Percentiles rank a stretch among this genome's conserved stretches.
These are phyloP conservation scores for Aureobasidium subglaciale DNA, from an alignment of 2,329 filamentous ascomycete genomes.

Conservation along the genomic window DNA sequence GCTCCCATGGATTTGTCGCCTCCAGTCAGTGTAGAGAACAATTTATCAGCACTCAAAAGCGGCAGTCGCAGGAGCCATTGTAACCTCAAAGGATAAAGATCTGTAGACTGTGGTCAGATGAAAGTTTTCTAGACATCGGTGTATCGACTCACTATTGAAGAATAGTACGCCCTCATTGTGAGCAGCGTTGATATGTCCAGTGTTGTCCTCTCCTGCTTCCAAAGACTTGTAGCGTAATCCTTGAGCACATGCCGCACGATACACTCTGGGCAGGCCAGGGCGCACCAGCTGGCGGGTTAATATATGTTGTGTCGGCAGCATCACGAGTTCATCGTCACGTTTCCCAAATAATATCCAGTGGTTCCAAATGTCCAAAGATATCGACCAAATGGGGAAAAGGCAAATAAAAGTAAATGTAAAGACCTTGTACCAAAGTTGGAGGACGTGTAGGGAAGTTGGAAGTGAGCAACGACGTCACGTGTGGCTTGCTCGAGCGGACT, in stretches of 20 bases:
- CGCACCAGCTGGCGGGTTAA: conserved; percentile 6
- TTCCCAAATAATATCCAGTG: background rate
- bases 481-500: conserved; percentile 5
- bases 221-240: conserved; percentile 27
- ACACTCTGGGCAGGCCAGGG: conserved; percentile 8
- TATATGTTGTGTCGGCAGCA: conserved; percentile 11
- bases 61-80: conserved; percentile 53
- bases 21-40: conserved; percentile 43
- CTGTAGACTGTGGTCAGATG: conserved; percentile 35
- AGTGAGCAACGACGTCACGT: conserved; percentile 11
- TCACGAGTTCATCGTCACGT: background rate
- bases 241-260: conserved; percentile 10
- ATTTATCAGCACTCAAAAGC: conserved; percentile 35
- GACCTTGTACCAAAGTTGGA: background rate
- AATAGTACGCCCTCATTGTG: conserved; percentile 79
- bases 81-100: conserved; percentile 77
- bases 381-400: background rate
- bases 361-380: background rate
- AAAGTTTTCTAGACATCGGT: too few species aligned
- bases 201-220: conserved; percentile 55
- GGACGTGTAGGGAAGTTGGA: conserved; percentile 1
- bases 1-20: conserved; percentile 45
- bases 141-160: conserved; percentile 67
- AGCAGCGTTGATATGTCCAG: conserved; percentile 72
- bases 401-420: too few species aligned